Percentiles rank a stretch among this genome's conserved stretches.
Evolutionary conservation across 169 alveolate species (phyloP).

Genomic region (Cryptosporidium sp.): DNA sequence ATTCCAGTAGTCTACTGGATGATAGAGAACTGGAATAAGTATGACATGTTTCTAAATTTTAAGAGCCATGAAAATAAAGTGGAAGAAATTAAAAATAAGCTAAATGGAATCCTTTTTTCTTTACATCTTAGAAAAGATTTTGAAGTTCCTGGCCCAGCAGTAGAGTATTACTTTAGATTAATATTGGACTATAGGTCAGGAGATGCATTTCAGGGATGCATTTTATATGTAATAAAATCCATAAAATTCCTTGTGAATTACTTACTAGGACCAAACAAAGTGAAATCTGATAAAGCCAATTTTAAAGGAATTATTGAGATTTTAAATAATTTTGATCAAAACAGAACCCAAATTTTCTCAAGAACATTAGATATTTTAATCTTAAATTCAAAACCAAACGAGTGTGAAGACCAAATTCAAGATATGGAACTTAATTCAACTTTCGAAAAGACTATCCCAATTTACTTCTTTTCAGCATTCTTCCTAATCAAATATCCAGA

Average conservation of each 20-base stretch:
- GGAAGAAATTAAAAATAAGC: neutral
- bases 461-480: constrained; percentile 16
- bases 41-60: constrained; percentile 39
- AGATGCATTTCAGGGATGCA: constrained; percentile 10
- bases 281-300: neutral
- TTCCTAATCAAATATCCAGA: neutral
- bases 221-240: constrained; percentile 20
- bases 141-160: neutral
- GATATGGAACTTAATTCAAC: neutral
- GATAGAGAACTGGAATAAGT: constrained; percentile 36
- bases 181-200: neutral
- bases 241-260: neutral
- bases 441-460: neutral
- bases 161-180: neutral
- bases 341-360: neutral
- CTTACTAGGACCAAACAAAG: neutral
- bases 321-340: neutral
- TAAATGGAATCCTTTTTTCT: constrained; percentile 2
- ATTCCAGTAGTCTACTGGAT: constrained; percentile 49
- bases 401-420: neutral
- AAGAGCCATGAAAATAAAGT: neutral
- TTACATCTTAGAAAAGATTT: constrained; percentile 18
- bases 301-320: constrained; percentile 4
- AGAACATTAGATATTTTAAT: neutral
- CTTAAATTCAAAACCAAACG: neutral